Evolutionary conservation across 257 asterid genomes (phyloP), one percentile per base, ranked within the genome.

Genomic region (Leonotis leonurus): DNA sequence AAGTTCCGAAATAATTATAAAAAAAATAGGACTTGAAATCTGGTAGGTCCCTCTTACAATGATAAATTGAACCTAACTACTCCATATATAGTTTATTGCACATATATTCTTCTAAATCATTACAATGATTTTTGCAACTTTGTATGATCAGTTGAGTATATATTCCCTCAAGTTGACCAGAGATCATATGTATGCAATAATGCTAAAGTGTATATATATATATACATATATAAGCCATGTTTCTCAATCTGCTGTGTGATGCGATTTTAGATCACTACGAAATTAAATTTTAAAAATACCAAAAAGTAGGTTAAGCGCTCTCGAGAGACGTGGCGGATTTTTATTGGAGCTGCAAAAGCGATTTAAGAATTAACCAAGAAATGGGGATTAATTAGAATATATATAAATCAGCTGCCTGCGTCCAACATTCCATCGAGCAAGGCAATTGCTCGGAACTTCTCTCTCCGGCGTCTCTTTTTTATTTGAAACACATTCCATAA

Each of bases 401-500:
- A 41, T 69, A 20, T 70, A n/a, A n/a, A n/a, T n/a, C n/a, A n/a
- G n/a, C 52, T 36, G 62, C n/a, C 53, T 56, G 74, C 33, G 41
- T 46, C 78, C 77, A 73, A 68, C 84, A 75, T 78, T 78, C n/a
- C n/a, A n/a, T n/a, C 80, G 75, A 61, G 73, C 77, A 73, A 32
- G 56, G 66, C 26, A 33, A 37, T 46, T 45, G 41, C 69, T 17
- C 6, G 24, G 57, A 69, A 51, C 10, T 33, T 33, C 9, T 6
- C 39, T 33, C 39, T 33, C 9, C 3, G n/a, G n/a, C n/a, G n/a
- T n/a, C n/a, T n/a, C n/a, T n/a, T n/a, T n/a, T n/a, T n/a, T n/a
- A n/a, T n/a, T n/a, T n/a, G n/a, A n/a, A n/a, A n/a, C n/a, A n/a
- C n/a, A n/a, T n/a, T n/a, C n/a, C n/a, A n/a, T n/a, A n/a, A n/a